These are phyloP conservation scores for Rubia yunnanensis DNA, from an alignment of 257 asterid species.

Conservation along the genomic window DNA sequence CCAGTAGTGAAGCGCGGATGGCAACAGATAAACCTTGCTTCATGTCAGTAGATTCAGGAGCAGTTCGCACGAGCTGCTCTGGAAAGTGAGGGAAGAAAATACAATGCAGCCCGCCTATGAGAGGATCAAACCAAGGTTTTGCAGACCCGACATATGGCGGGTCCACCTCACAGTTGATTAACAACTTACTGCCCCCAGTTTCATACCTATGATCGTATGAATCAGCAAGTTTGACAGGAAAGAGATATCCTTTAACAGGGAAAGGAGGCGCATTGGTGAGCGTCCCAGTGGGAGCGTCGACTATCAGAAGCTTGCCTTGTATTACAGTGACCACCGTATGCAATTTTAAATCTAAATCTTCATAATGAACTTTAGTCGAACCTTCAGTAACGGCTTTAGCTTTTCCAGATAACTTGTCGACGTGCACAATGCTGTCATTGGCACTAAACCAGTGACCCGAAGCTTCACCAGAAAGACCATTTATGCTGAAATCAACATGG, in stretches of 20 bases:
- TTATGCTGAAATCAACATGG: conserved; percentile 40
- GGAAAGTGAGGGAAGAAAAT: conserved; percentile 76
- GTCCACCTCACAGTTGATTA: conserved; percentile 51
- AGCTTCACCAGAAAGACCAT: conserved; percentile 46
- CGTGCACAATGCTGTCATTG: conserved; percentile 42
- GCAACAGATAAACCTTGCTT: conserved; percentile 35
- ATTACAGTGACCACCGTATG: conserved; percentile 53
- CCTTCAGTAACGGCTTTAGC: conserved; percentile 78
- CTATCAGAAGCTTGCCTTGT: conserved; percentile 38
- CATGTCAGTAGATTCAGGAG: conserved; percentile 26
- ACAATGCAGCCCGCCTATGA: conserved; percentile 44
- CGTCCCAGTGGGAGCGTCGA: conserved; percentile 54
- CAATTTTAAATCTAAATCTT: conserved; percentile 40
- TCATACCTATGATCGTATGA: conserved; percentile 17
- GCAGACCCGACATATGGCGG: conserved; percentile 60
- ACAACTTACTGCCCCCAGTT: conserved; percentile 20
- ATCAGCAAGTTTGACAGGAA: conserved; percentile 42
- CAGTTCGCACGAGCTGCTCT: conserved; percentile 37
- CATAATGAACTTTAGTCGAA: conserved; percentile 36
- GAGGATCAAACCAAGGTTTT: conserved; percentile 62
- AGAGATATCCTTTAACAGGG: conserved; percentile 62
- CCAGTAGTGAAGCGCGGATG: conserved; percentile 50
- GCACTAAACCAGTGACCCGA: conserved; percentile 69
- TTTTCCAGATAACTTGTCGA: conserved; percentile 55
- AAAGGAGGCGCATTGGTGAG: conserved; percentile 72